Evolutionary conservation across 2,329 filamentous ascomycete genomes (phyloP).

Genomic region (Neurospora sp.): DNA sequence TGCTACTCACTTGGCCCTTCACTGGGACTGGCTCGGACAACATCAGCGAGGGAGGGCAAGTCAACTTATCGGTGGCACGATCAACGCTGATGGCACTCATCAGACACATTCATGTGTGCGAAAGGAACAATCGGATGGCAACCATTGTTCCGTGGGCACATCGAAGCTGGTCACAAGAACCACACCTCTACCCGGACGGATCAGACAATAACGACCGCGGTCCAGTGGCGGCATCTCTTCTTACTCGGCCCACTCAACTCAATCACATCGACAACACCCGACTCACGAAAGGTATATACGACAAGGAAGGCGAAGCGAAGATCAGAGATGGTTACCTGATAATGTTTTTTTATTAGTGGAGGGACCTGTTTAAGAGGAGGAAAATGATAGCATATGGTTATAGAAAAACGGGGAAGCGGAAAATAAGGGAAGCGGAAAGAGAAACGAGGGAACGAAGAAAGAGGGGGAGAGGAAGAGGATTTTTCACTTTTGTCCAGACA

Average conservation of each 20-base stretch:
- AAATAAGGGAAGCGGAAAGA: background rate
- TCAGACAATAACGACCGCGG: background rate
- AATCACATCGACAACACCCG: background rate
- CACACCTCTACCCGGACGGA: background rate
- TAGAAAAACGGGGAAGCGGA: background rate
- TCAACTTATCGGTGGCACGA: background rate
- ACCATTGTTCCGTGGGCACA: background rate
- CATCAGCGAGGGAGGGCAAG: background rate
- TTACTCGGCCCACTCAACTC: background rate
- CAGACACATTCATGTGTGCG: background rate
- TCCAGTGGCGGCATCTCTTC: background rate
- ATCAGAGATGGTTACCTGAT: background rate
- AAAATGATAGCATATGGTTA: background rate
- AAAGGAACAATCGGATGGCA: background rate
- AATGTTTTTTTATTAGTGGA: background rate
- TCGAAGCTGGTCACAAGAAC: background rate
- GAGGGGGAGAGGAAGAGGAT: background rate
- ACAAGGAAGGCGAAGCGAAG: background rate
- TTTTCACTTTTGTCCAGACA: background rate
- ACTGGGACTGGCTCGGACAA: background rate
- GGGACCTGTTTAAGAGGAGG: background rate
- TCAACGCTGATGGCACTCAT: background rate
- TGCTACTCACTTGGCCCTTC: background rate
- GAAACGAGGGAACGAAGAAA: background rate
- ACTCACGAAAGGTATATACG: background rate